These are phyloP conservation scores for Colletotrichum godetiae DNA, from an alignment of 2,329 filamentous ascomycete species.

Conservation along the genomic window DNA sequence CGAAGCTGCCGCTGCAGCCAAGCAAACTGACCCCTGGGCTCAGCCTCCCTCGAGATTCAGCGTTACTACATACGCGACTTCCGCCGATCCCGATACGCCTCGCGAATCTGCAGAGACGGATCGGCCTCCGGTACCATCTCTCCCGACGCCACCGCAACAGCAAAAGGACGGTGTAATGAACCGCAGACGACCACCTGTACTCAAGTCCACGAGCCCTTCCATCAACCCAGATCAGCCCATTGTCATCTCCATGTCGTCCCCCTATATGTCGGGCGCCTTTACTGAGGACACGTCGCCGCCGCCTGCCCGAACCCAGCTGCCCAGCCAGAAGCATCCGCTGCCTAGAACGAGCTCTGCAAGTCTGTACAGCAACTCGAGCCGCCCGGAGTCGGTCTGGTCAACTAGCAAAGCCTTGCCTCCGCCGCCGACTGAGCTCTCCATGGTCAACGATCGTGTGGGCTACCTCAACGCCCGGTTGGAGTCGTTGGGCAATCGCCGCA, in stretches of 20 bases:
- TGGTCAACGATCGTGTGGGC: conserved; percentile 72
- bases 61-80: conserved; percentile 70
- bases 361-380: conserved; percentile 26
- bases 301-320: conserved; percentile 27
- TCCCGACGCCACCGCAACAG: conserved; percentile 50
- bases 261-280: conserved; percentile 45
- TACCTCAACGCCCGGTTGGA: conserved; percentile 75
- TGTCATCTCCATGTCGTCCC: conserved; percentile 48
- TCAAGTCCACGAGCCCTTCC: conserved; percentile 38
- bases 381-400: conserved; percentile 47
- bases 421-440: conserved; percentile 67
- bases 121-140: conserved; percentile 50
- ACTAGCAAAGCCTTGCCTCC: conserved; percentile 70
- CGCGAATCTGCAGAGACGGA: conserved; percentile 50
- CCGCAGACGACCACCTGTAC: conserved; percentile 49
- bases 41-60: conserved; percentile 73
- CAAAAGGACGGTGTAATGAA: conserved; percentile 51
- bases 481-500: conserved; percentile 72
- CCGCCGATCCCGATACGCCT: conserved; percentile 53
- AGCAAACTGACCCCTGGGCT: conserved; percentile 53
- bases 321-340: conserved; percentile 27
- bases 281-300: conserved; percentile 30
- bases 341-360: conserved; percentile 18
- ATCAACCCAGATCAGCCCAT: conserved; percentile 41
- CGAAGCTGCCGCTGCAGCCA: background rate